These are phyloP conservation scores for Angophora floribunda DNA, from an alignment of 345 rosid species.

Conservation along the genomic window DNA sequence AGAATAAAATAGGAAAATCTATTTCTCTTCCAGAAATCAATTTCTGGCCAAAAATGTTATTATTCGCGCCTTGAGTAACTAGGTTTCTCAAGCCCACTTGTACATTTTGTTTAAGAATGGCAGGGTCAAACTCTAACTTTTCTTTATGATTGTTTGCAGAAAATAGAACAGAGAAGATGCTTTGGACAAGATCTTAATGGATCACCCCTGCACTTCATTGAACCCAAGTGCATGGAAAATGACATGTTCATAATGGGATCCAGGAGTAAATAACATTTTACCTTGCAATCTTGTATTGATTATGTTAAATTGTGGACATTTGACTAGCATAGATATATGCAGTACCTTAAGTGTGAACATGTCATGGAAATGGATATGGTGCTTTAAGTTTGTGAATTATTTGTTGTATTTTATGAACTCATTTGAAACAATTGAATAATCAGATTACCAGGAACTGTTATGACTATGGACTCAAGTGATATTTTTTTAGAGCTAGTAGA, in stretches of 20 bases:
- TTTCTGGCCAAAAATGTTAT: too few species aligned
- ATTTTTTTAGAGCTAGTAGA: not conserved
- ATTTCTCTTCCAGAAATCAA: too few species aligned
- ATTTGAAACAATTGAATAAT: not conserved
- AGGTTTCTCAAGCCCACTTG: slow-evolving; percentile 20
- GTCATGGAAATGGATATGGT: not conserved
- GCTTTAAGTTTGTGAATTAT: not conserved
- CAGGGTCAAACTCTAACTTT: slow-evolving; percentile 32
- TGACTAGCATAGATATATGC: too few species aligned
- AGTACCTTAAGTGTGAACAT: too few species aligned
- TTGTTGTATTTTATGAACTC: not conserved
- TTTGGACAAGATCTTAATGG: slow-evolving; percentile 6
- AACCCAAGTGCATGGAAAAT: not conserved
- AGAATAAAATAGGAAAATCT: too few species aligned
- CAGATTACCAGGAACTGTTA: not conserved
- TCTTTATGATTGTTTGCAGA: slow-evolving; percentile 51
- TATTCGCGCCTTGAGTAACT: too few species aligned
- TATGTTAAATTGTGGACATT: too few species aligned
- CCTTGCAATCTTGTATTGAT: too few species aligned
- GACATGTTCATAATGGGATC: too few species aligned
- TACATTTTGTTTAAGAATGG: slow-evolving; percentile 22
- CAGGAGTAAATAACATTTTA: not conserved
- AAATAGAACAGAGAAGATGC: not conserved
- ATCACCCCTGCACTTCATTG: not conserved
- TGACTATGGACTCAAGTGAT: too few species aligned